Evolutionary conservation across 2,329 filamentous ascomycete genomes (phyloP), one percentile per base, ranked within the genome.

Genomic region (Neofusicoccum sp.): DNA sequence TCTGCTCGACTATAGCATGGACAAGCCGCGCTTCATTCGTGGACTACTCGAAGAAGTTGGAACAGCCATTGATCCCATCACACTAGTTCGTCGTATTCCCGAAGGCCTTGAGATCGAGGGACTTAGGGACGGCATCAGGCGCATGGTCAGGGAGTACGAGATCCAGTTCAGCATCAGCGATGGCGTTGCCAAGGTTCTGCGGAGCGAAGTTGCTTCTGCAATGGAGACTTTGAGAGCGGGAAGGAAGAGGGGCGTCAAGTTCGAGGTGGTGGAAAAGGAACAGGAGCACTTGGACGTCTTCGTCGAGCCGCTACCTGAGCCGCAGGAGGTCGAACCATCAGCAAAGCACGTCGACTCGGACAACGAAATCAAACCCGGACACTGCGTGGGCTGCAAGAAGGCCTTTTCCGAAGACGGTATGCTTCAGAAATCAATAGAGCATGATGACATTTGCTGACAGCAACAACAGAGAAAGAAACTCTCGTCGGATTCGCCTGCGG

Each of bases 131-230:
- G 95, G 93, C 0, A 82, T 99, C 3, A 89, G 89, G 45, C 89
- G 93, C 61, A 92, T 99, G 80, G 89, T 99, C 72, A 89, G 93
- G 67, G 95, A 99, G 75, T 93, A 97, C 71, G 95, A 98, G 71
- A 90, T 99, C 45, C 95, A 98, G 76, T 87, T 90, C 71, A 95
- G 89, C 67, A 97, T 99, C 71, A 93, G 89, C 65, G 88, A 89
- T 44, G 95, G 95, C 1, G 95, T 96, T 3, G 93, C 95, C 0
- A 86, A 86, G 59, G 93, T 98, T 0, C 80, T 98, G 43, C 82
- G 89, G 54, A 91, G 93, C 61, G 95, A 99, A 75, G 93, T 99
- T 0, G 88, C 89, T 0, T 82, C 84, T 4, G 91, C 90, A 0
- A 96, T 98, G 84, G 88, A 88, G 54, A 87, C 86, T 3, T 79